A percentile compares a stretch with the other conserved stretches of the same genome.
Evolutionary conservation across 495 filamentous ascomycete genomes (phyloP).

Genomic region (Aspergillus cavernicola): DNA sequence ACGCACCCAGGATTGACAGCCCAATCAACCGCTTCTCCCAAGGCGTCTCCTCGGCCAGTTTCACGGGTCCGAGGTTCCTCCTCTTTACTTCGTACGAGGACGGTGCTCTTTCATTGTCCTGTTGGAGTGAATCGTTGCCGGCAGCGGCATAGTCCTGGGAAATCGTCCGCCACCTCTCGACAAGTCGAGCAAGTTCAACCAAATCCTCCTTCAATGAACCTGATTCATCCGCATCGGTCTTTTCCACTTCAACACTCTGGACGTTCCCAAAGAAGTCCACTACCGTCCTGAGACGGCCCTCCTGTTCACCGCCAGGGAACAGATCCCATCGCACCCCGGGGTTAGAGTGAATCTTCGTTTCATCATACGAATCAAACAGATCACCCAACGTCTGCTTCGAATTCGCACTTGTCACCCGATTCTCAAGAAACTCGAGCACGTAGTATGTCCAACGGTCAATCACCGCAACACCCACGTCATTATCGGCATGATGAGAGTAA

Average conservation of each 20-base stretch:
- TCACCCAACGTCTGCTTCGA: constrained; percentile 87
- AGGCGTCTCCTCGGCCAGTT: constrained; percentile 60
- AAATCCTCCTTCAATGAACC: constrained; percentile 70
- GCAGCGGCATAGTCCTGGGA: constrained; percentile 31
- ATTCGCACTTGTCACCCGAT: constrained; percentile 74
- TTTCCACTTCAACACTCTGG: constrained; percentile 89
- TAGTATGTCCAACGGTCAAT: constrained; percentile 99
- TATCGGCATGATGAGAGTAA: constrained; percentile 96
- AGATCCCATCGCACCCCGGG: constrained; percentile 93
- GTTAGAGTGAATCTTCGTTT: constrained; percentile 86
- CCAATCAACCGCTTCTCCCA: constrained; percentile 70
- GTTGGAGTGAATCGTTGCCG: constrained; percentile 32
- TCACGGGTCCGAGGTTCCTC: constrained; percentile 52
- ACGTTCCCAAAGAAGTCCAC: constrained; percentile 99
- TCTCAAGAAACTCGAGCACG: constrained; percentile 94
- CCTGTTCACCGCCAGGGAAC: constrained; percentile 74
- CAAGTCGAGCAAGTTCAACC: constrained; percentile 58
- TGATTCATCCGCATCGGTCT: constrained; percentile 47
- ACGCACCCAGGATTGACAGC: constrained; percentile 60
- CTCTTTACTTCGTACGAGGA: constrained; percentile 23
- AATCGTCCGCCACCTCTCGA: constrained; percentile 43
- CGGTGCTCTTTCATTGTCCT: constrained; percentile 22
- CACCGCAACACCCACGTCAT: constrained; percentile 94
- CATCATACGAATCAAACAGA: constrained; percentile 93
- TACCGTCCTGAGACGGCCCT: constrained; percentile 69